Evolutionary conservation across 345 rosid species (phyloP).

Genomic region (Litchi chinensis): DNA sequence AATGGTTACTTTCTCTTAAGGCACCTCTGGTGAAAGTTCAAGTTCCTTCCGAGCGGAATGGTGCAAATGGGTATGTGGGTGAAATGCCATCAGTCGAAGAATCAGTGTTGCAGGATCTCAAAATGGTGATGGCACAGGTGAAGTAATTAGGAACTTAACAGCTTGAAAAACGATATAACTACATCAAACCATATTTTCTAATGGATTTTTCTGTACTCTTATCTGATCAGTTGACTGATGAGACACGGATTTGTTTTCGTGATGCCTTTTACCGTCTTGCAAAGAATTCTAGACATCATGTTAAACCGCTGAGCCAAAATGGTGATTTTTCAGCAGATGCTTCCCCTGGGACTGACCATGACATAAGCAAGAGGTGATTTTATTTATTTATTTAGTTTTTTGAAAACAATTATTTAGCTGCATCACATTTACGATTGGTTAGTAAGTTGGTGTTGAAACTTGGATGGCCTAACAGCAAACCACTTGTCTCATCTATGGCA

Average conservation of each 20-base stretch:
- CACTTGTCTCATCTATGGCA: background rate
- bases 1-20: conserved; percentile 30
- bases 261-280: conserved; percentile 91
- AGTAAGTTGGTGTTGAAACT: background rate
- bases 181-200: background rate
- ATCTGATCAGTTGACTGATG: conserved; percentile 54
- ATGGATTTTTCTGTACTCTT: conserved; percentile 6
- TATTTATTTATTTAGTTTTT: background rate
- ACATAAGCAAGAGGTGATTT: conserved; percentile 32
- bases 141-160: conserved; percentile 1
- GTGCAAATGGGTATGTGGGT: conserved; percentile 25
- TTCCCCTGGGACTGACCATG: conserved; percentile 27
- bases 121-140: conserved; percentile 68
- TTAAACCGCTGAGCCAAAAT: conserved; percentile 12
- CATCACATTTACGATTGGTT: no score
- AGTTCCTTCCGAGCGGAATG: conserved; percentile 32
- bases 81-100: conserved; percentile 56
- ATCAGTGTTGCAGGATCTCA: conserved; percentile 66
- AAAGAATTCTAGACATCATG: conserved; percentile 48
- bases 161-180: background rate
- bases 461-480: background rate
- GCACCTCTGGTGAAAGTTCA: conserved; percentile 20
- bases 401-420: background rate
- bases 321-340: conserved; percentile 26
- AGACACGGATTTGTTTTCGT: conserved; percentile 72